phyloP scores from a whole-genome alignment of 1,139 yeast genomes.

The Nakaseomyces glabratus region DNA sequence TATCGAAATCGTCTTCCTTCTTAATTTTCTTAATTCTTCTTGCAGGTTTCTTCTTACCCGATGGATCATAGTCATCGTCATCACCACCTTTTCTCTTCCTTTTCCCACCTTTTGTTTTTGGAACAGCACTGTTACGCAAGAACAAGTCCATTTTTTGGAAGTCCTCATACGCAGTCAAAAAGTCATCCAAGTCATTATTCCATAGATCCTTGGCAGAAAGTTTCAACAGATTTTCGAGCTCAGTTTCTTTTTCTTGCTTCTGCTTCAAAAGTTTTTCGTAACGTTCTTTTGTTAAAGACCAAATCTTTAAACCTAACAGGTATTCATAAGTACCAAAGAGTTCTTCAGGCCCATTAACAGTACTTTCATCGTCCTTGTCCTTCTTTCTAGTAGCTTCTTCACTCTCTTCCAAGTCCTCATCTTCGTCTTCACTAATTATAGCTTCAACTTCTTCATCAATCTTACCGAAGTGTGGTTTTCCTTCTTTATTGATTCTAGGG shows the following conservation, averaged over 20 bases:
- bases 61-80: constrained; percentile 28
- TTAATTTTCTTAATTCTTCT: constrained; percentile 17
- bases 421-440: constrained; percentile 31
- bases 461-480: constrained; percentile 43
- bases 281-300: constrained; percentile 87
- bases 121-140: constrained; percentile 30
- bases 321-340: constrained; percentile 60
- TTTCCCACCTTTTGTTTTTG: constrained; percentile 21
- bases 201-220: constrained; percentile 82
- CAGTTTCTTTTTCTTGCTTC: constrained; percentile 61
- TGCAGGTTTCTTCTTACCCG: constrained; percentile 21
- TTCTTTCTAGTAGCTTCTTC: constrained; percentile 33
- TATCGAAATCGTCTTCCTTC: constrained; percentile 27
- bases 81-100: constrained; percentile 29
- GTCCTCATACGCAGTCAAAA: constrained; percentile 54
- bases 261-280: constrained; percentile 72
- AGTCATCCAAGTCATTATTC: constrained; percentile 72
- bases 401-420: constrained; percentile 29
- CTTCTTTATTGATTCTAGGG: constrained; percentile 65
- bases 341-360: constrained; percentile 32
- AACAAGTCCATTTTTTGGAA: constrained; percentile 50
- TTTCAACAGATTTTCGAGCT: constrained; percentile 56
- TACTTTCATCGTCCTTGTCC: constrained; percentile 26
- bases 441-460: constrained; percentile 33
- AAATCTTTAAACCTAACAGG: constrained; percentile 77